Evolutionary conservation across 257 asterid species (phyloP).

Genomic region (Lithospermum erythrorhizon): DNA sequence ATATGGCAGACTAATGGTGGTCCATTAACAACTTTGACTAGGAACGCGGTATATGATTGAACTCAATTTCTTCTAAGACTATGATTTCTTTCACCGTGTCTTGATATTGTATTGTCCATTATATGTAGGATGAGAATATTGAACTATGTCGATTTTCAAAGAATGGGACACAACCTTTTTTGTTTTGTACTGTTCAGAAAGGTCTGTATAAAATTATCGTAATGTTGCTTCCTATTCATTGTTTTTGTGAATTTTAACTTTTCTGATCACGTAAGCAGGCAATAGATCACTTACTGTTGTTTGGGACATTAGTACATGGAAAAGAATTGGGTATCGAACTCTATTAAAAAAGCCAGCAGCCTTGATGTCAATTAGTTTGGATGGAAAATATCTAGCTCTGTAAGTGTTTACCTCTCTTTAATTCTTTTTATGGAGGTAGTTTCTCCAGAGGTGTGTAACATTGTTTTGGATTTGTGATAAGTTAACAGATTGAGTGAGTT

Average conservation of each 20-base stretch:
- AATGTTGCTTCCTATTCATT: constrained; percentile 5
- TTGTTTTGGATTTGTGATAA: not conserved
- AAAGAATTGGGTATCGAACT: constrained; percentile 77
- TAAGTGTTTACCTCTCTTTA: constrained; percentile 27
- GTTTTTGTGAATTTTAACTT: constrained; percentile 15
- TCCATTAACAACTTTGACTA: constrained; percentile 61
- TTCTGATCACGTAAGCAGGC: constrained; percentile 34
- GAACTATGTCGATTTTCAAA: constrained; percentile 89
- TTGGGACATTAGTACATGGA: constrained; percentile 87
- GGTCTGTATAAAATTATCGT: constrained; percentile 27
- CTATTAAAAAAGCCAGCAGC: constrained; percentile 67
- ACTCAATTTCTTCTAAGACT: not conserved
- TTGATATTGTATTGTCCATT: constrained; percentile 13
- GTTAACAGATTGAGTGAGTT: not conserved
- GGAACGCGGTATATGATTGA: constrained; percentile 50
- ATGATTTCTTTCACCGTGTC: constrained; percentile 7
- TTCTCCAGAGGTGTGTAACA: not conserved
- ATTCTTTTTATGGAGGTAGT: not conserved
- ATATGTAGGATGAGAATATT: constrained; percentile 73
- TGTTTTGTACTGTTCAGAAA: constrained; percentile 69
- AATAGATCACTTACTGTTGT: constrained; percentile 69
- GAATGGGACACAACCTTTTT: constrained; percentile 93
- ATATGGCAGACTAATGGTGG: constrained; percentile 92
- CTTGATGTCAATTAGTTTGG: constrained; percentile 73
- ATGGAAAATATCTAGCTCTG: constrained; percentile 93